Evolutionary conservation across 2,329 filamentous ascomycete species (phyloP), one percentile per base, ranked within the genome.

Genomic region (Dactylellina cionopaga): DNA sequence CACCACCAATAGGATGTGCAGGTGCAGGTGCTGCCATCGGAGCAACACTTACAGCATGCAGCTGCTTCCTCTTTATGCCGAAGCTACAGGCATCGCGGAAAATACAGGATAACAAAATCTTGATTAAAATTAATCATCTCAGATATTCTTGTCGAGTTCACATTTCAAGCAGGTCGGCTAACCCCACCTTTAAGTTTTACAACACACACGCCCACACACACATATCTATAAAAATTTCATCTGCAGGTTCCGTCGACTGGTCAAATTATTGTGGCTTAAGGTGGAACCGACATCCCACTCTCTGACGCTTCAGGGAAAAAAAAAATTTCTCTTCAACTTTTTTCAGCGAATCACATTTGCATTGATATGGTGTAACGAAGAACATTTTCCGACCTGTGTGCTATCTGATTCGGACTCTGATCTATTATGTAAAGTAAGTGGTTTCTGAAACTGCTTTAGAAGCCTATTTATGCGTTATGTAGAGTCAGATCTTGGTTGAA

Each of bases 1-100:
- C 41, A 35, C 51, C 31, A 51, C 62, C 62, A 66, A 66, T 55
- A 35, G 46, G 46, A 66, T 10, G 41, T 56, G 62, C 62, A 51
- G 51, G 33, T 55, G 33, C n/a, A n/a, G n/a, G n/a, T n/a, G n/a
- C n/a, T 55, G 51, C 19, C 31, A 41, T 55, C 33, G 51, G 51
- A 41, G 43, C 43, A 51, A 58, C 51, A 66, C 51, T 51, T 66
- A 51, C 62, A 66, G 47, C 27, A 29, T 33, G 51, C 43, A 56
- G 6, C 62, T 51, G 35, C 47, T 64, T 54, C 46, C 47, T 31
- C n/a, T 41, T 56, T 66, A 22, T 46, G 51, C 52, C 37, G 31
- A 25, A 51, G 33, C 41, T 58, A 33, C 62, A 66, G 54, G 51
- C 51, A 49, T 66, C 35, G 51, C 15, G 29, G 51, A 46, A 66